These are phyloP conservation scores for Populus deltoides DNA, from an alignment of 345 rosid genomes.

Conservation along the genomic window DNA sequence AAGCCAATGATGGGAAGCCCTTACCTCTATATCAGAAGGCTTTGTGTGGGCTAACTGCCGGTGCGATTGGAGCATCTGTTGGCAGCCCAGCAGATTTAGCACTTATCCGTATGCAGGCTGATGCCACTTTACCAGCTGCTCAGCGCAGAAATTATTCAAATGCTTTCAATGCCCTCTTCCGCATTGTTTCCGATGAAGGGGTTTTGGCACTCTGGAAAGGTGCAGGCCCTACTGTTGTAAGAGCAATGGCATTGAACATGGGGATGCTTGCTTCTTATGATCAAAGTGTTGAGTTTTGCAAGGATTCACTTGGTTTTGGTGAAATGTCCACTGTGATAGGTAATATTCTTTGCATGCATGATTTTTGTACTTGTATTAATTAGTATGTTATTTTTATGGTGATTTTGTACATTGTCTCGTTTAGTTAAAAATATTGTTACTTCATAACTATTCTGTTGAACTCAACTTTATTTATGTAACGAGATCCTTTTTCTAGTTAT, in stretches of 20 bases:
- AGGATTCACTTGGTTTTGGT: slow-evolving; percentile 68
- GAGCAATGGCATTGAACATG: slow-evolving; percentile 99
- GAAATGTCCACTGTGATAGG: slow-evolving; percentile 70
- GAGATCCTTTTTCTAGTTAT: not conserved
- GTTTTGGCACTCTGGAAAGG: slow-evolving; percentile 99
- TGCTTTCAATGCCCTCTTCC: slow-evolving; percentile 94
- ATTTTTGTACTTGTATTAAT: not conserved
- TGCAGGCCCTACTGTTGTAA: slow-evolving; percentile 96
- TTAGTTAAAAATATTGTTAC: not conserved
- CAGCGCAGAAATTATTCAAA: slow-evolving; percentile 88
- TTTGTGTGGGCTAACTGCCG: slow-evolving; percentile 95
- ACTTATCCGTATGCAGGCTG: slow-evolving; percentile 98
- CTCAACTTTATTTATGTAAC: too few relatives aligned
- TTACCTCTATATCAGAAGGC: slow-evolving; percentile 98
- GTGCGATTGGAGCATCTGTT: slow-evolving; percentile 89
- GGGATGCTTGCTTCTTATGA: slow-evolving; percentile 99
- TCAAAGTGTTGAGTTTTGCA: slow-evolving; percentile 88
- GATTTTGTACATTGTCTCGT: not conserved
- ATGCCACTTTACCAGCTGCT: slow-evolving; percentile 84
- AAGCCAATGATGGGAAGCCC: slow-evolving; percentile 93
- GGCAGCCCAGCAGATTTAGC: slow-evolving; percentile 98
- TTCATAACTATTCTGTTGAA: too few relatives aligned
- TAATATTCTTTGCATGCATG: slow-evolving; percentile 14
- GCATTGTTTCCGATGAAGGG: slow-evolving; percentile 82
- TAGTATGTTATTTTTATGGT: not conserved